phyloP scores from a whole-genome alignment of 768 basidiomycete species.

The Panellus pusillus region DNA sequence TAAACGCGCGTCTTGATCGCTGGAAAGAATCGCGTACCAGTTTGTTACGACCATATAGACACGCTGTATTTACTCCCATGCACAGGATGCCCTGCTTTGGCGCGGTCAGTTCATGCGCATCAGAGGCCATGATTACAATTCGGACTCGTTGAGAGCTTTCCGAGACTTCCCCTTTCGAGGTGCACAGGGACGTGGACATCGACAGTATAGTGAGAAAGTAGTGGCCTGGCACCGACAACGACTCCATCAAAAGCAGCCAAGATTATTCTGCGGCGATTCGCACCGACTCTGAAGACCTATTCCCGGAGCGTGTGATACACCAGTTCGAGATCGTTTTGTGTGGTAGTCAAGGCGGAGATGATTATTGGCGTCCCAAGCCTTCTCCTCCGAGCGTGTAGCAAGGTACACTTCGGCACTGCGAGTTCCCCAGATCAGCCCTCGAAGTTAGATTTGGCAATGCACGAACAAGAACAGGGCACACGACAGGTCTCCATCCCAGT shows the following conservation, averaged over 20 bases:
- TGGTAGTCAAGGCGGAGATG: conserved; percentile 32
- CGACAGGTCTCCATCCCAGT: conserved; percentile 26
- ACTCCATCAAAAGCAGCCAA: too few relatives aligned
- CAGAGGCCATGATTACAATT: conserved; percentile 25
- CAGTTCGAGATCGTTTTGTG: conserved; percentile 17
- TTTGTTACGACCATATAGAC: conserved; percentile 38
- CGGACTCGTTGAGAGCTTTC: conserved; percentile 29
- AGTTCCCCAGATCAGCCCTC: conserved; percentile 33
- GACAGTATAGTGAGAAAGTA: conserved; percentile 32
- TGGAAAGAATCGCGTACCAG: conserved; percentile 30
- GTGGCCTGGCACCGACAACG: conserved; percentile 29
- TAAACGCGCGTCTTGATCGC: not conserved
- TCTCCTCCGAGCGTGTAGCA: conserved; percentile 35
- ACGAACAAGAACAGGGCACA: not conserved
- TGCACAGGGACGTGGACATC: conserved; percentile 29
- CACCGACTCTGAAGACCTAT: conserved; percentile 28
- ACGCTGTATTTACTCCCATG: conserved; percentile 34
- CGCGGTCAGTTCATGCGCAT: conserved; percentile 24
- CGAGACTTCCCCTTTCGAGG: conserved; percentile 27
- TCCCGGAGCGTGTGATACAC: conserved; percentile 31
- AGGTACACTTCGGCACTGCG: conserved; percentile 53
- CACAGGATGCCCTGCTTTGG: conserved; percentile 29
- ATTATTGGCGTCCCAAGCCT: conserved; percentile 37
- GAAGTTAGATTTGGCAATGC: too few relatives aligned
- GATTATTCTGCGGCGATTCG: too few relatives aligned